Percentiles rank a stretch among this genome's conserved stretches.
Conservation (phyloP, 2,329 filamentous ascomycete species). For the Didymella pinodella region DNA sequence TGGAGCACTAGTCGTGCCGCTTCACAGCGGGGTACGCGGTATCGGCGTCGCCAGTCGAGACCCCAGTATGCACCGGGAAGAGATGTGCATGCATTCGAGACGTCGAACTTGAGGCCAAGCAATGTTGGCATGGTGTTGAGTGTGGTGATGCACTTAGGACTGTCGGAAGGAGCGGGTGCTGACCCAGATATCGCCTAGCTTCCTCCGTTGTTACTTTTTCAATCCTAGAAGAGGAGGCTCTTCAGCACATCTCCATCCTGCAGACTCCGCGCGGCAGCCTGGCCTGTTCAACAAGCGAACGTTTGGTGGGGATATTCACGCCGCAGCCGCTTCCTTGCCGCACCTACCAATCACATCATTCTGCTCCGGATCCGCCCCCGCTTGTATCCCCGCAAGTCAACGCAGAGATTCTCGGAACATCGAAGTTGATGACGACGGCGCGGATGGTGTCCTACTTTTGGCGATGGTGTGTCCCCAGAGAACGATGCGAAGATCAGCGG, state of each 20-base stretch:
- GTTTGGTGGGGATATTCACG: conserved; percentile 13
- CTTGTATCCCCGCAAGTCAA: conserved; percentile 15
- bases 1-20: background rate
- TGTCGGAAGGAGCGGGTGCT: conserved; percentile 9
- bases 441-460: conserved; percentile 16
- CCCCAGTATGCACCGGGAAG: background rate
- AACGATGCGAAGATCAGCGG: background rate
- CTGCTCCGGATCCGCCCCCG: conserved; percentile 10
- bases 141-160: background rate
- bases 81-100: background rate
- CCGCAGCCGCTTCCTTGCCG: conserved; percentile 1
- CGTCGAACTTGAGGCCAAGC: background rate
- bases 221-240: conserved; percentile 5
- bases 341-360: conserved; percentile 1
- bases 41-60: background rate
- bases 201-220: background rate
- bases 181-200: conserved; percentile 4
- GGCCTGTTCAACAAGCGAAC: conserved; percentile 12
- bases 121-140: conserved; percentile 4
- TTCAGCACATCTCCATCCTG: background rate
- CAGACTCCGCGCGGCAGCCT: conserved; percentile 3
- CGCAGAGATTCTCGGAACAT: conserved; percentile 20
- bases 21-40: conserved; percentile 1
- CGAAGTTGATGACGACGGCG: conserved; percentile 10
- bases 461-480: conserved; percentile 1